Percentiles rank a stretch among this genome's conserved stretches.
Evolutionary conservation across 2,329 filamentous ascomycete genomes (phyloP).

Genomic region (Didymella lethalis): DNA sequence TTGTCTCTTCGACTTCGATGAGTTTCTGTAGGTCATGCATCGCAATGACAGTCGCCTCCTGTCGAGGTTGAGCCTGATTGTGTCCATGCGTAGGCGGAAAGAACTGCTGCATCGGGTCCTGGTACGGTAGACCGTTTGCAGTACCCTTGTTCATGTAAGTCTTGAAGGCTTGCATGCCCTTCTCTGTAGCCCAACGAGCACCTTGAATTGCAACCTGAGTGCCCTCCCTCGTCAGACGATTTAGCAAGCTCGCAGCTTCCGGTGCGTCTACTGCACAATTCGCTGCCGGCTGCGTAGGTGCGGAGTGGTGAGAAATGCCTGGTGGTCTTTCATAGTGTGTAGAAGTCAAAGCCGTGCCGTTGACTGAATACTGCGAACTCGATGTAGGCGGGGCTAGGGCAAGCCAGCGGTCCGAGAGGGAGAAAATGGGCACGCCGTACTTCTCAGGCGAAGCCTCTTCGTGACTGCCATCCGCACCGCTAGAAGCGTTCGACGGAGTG

Average conservation of each 20-base stretch:
- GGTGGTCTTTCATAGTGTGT: conserved; percentile 62
- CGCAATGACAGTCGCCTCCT: conserved; percentile 76
- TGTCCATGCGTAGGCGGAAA: conserved; percentile 81
- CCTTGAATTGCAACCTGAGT: conserved; percentile 80
- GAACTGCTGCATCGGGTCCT: conserved; percentile 58
- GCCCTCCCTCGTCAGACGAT: conserved; percentile 79
- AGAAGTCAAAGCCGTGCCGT: conserved; percentile 67
- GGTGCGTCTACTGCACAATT: conserved; percentile 77
- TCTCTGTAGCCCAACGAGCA: conserved; percentile 78
- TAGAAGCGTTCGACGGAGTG: conserved; percentile 46
- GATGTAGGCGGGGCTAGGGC: conserved; percentile 78
- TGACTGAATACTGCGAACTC: conserved; percentile 73
- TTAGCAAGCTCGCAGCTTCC: conserved; percentile 74
- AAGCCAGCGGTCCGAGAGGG: conserved; percentile 76
- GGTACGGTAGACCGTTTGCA: conserved; percentile 33
- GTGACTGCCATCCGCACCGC: conserved; percentile 46
- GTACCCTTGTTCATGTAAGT: conserved; percentile 73
- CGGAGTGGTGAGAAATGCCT: conserved; percentile 66
- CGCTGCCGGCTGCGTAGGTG: conserved; percentile 72
- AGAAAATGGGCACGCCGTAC: conserved; percentile 70
- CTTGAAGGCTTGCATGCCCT: conserved; percentile 79
- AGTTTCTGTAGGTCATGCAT: conserved; percentile 74
- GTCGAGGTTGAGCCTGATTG: conserved; percentile 59
- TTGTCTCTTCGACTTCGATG: conserved; percentile 56
- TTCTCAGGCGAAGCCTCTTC: conserved; percentile 46